Percentiles rank a stretch among this genome's conserved stretches.
These are phyloP conservation scores for Phanerochaete sordida DNA, from an alignment of 768 basidiomycete species.

Conservation along the genomic window DNA sequence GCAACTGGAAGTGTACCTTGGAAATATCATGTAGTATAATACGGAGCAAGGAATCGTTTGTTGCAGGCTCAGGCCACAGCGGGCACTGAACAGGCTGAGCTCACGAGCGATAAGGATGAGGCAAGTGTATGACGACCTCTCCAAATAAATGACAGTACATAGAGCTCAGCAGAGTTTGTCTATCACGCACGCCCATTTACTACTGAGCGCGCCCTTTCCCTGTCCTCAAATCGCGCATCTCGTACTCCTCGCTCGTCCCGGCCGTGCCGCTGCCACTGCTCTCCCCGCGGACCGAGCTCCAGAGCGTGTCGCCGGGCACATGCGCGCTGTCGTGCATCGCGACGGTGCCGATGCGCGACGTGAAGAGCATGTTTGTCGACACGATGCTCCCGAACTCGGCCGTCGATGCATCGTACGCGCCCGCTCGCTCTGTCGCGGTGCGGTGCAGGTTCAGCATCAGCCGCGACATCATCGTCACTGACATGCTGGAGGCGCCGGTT, in stretches of 20 bases:
- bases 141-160: too few relatives aligned
- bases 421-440: not conserved
- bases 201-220: not conserved
- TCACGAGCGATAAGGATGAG: too few relatives aligned
- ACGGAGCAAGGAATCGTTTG: too few relatives aligned
- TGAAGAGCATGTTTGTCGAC: constrained; percentile 1
- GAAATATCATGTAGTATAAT: too few relatives aligned
- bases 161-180: too few relatives aligned
- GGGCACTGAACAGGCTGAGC: too few relatives aligned
- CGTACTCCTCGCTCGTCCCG: not conserved
- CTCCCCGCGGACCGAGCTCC: not conserved
- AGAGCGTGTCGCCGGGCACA: not conserved
- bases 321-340: not conserved
- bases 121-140: too few relatives aligned
- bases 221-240: not conserved
- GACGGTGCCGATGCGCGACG: not conserved
- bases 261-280: not conserved
- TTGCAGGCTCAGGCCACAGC: too few relatives aligned
- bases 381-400: not conserved
- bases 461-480: constrained; percentile 13
- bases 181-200: too few relatives aligned
- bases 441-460: constrained; percentile 12
- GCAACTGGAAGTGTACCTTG: too few relatives aligned
- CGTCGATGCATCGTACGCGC: not conserved
- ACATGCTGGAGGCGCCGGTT: not conserved